Evolutionary conservation across 2,329 filamentous ascomycete species (phyloP), one percentile per base, ranked within the genome.

Genomic region (Penicillium hordei): DNA sequence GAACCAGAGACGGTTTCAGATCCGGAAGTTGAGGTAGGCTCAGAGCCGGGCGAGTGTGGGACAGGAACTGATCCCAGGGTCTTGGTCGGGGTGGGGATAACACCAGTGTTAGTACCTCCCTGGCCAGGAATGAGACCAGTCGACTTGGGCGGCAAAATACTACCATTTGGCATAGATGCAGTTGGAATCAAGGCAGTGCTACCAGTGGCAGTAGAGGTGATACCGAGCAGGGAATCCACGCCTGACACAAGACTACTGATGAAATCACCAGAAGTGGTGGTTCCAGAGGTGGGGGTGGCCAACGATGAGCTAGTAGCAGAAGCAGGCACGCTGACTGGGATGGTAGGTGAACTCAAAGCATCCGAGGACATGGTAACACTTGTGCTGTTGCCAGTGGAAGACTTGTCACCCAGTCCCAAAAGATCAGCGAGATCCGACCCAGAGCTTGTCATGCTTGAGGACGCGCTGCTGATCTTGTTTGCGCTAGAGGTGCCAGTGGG

Each of bases 281-380:
- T 21, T 42, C n/a, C 36, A 17, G 39, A 12, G 12, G 59, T 59
- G n/a, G 55, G 7, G 5, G 39, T 48, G 10, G 57, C 15, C 9
- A 48, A 42, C 3, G 23, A 21, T n/a, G 39, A 38, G 27, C 59
- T 58, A 1, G 64, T 65, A 34, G 57, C 31, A 17, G 61, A 57
- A 34, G 57, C 58, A 33, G 69, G 68, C 48, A 71, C 62, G 49
- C 67, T 72, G 33, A 70, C 60, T n/a, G 68, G 57, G 15, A 71
- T 68, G 8, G 63, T 68, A 23, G 68, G 57, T 31, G 60, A 52
- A 19, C 58, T 40, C 15, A 15, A 48, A 31, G 55, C 23, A n/a
- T 38, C 38, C 29, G 38, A 43, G n/a, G 52, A 50, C 12, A 45
- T 10, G 19, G 48, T 38, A 29, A 38, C 29, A 52, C 36, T 59